Evolutionary conservation across 768 basidiomycete species (phyloP), one percentile per base, ranked within the genome.

Genomic region (Dacryopinax primogenitus): DNA sequence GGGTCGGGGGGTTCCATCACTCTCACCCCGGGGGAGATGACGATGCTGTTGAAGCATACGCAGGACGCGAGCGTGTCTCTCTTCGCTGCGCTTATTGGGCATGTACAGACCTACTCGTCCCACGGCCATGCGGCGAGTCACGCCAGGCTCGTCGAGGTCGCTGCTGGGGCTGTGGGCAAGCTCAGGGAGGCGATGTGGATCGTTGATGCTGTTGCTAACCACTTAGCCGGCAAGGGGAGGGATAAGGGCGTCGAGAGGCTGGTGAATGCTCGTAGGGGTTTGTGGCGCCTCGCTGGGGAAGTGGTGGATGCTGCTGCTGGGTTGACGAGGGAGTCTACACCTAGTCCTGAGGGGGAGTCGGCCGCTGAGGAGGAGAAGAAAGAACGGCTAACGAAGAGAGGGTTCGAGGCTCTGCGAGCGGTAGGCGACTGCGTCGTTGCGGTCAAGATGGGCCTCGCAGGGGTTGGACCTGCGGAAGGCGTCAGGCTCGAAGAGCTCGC

Each of bases 1-100:
- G 51, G 51, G 23, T 13, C 4, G 39, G 79, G 79, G 37, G 91
- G 91, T 2, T 85, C 87, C 51, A 84, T 85, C 36, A 84, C 82
- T 26, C 78, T 85, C 58, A 74, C 80, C 1, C 86, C 89, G 70
- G 83, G 90, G 3, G 79, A 88, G 75, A 86, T 87, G 66, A 84
- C 86, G 6, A 13, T 28, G 51, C 51, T 58, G 30, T 80, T 96
- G 47, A 84, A 87, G n/a, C 76, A 79, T 67, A 90, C 90, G 15
- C 92, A 96, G 72, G 93, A 96, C 72, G 83, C 87, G 62, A 88
- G 94, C 70, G 79, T 98, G 12, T 95, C 92, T 3, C 90, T 92
- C 21, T 92, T 96, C 72, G 94, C 96, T 23, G 95, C 94, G 4
- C 93, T 99, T 74, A 96, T 99, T 70, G 95, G 94, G 0, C 93